phyloP scores from a whole-genome alignment of 805 yeast genomes.

The Alloascoidea hylecoeti region DNA sequence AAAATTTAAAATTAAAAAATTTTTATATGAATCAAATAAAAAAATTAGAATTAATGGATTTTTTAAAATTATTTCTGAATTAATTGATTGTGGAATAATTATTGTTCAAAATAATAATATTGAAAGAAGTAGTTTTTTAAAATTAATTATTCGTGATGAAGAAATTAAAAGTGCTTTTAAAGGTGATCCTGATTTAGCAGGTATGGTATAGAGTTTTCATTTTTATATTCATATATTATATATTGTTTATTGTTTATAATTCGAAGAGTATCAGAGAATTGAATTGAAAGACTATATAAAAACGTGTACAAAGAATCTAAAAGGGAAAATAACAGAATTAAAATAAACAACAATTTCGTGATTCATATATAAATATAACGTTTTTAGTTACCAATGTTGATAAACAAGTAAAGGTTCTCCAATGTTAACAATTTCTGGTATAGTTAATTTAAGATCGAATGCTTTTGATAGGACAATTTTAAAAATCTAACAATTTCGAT shows the following conservation, averaged over 20 bases:
- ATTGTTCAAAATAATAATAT: conserved; percentile 53
- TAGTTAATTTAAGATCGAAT: conserved; percentile 67
- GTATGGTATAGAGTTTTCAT: conserved; percentile 13
- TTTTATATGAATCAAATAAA: conserved; percentile 19
- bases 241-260: too few relatives aligned
- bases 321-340: too few relatives aligned
- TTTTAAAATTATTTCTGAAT: conserved; percentile 45
- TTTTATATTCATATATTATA: neutral
- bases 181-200: conserved; percentile 33
- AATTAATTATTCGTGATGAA: conserved; percentile 57
- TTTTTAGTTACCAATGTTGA: conserved; percentile 23
- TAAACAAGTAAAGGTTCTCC: conserved; percentile 91
- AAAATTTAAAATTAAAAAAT: conserved; percentile 19
- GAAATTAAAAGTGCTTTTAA: conserved; percentile 49
- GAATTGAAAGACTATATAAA: too few relatives aligned
- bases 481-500: conserved; percentile 34
- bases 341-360: too few relatives aligned
- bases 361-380: too few relatives aligned
- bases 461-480: conserved; percentile 84
- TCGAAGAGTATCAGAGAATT: too few relatives aligned
- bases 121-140: conserved; percentile 51
- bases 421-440: conserved; percentile 69
- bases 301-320: too few relatives aligned
- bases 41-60: conserved; percentile 44
- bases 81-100: conserved; percentile 69